Evolutionary conservation across 768 basidiomycete species (phyloP).

Genomic region (Termitomyces sp.): DNA sequence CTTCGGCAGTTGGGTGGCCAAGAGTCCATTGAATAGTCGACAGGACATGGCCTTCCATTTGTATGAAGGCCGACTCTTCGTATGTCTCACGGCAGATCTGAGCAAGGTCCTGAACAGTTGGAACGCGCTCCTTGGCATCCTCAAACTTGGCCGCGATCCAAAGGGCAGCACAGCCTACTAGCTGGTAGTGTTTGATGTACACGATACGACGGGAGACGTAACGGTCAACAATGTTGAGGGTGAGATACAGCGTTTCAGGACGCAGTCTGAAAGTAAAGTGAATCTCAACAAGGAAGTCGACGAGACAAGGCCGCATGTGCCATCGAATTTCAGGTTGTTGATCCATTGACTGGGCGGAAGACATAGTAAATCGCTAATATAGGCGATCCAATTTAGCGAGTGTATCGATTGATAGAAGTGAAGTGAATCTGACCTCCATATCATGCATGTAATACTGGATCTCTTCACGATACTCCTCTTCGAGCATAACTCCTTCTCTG

Average conservation of each 20-base stretch:
- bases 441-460: conserved; percentile 93
- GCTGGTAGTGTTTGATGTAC: conserved; percentile 98
- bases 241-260: conserved; percentile 97
- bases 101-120: conserved; percentile 89
- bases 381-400: conserved; percentile 13
- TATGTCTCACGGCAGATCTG: conserved; percentile 97
- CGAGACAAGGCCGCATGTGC: conserved; percentile 99
- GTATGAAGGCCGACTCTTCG: conserved; percentile 95
- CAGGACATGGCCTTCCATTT: conserved; percentile 98
- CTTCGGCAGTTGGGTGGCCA: conserved; percentile 97
- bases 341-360: conserved; percentile 95
- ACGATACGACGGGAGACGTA: conserved; percentile 98
- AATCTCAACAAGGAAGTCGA: conserved; percentile 98
- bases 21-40: conserved; percentile 95
- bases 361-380: conserved; percentile 69
- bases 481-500: conserved; percentile 73
- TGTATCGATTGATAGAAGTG: conserved; percentile 3
- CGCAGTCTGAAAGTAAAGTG: conserved; percentile 97
- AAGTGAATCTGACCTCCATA: conserved; percentile 82
- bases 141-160: conserved; percentile 99
- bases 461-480: conserved; percentile 95
- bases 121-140: conserved; percentile 97
- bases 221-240: conserved; percentile 98
- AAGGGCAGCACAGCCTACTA: conserved; percentile 95
- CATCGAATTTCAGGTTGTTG: conserved; percentile 98